Percentiles rank a stretch among this genome's conserved stretches.
phyloP scores from a whole-genome alignment of 148 eudicot genomes.

The Amaranthus hypochondriacus region DNA sequence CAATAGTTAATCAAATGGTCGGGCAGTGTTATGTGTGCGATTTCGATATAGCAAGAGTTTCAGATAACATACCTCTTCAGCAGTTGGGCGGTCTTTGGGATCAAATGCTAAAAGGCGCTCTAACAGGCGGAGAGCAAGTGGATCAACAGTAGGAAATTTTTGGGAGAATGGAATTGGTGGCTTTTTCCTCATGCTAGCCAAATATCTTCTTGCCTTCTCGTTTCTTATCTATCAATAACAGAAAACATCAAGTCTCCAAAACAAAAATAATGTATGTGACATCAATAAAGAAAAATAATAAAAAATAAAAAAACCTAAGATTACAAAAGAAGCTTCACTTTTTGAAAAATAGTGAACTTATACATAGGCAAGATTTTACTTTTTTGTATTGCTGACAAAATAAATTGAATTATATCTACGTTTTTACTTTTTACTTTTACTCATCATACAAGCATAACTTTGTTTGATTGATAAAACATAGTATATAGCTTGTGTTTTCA shows the following conservation, averaged over 20 bases:
- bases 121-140: constrained; percentile 82
- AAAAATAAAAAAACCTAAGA: neutral
- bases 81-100: constrained; percentile 81
- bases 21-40: neutral
- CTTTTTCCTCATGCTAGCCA: constrained; percentile 75
- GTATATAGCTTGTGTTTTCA: too few relatives aligned
- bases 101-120: constrained; percentile 96
- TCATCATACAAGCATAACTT: too few relatives aligned
- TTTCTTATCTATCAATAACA: constrained; percentile 60
- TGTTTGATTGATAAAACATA: too few relatives aligned
- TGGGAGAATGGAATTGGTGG: constrained; percentile 63
- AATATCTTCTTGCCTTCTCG: constrained; percentile 84
- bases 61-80: constrained; percentile 57
- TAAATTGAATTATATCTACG: too few relatives aligned
- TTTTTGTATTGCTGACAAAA: too few relatives aligned
- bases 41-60: neutral
- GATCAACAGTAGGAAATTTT: constrained; percentile 77
- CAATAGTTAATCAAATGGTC: neutral
- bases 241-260: constrained; percentile 20
- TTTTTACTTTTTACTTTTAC: too few relatives aligned
- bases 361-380: too few relatives aligned
- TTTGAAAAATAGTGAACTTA: neutral
- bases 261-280: neutral
- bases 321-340: neutral
- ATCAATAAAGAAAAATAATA: neutral